Base-by-base conservation (phyloP, 306 rosid genomes). In the Dryas drummondii region DNA sequence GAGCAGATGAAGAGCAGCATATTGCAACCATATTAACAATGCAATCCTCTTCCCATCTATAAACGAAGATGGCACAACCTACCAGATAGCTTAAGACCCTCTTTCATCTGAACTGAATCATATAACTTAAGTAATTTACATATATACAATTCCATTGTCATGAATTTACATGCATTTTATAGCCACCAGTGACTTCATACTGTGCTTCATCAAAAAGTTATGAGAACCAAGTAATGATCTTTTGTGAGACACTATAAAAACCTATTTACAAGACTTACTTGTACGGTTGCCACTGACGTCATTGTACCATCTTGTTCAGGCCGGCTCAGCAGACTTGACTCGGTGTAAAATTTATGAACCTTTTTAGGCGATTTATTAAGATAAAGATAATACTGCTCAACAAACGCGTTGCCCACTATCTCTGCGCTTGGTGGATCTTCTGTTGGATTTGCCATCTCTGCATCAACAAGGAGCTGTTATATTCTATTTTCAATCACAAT, bases 391-490 rank as follows among this genome's bases (percentile, higher is more conserved):
- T 87, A 91, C 78, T 83, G 91, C 58, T 81, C 72, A 45, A 83
- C 88, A 72, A 89, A 91, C 52, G 86, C 82, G 78, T 88, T 82
- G 51, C 89, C 91, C 75, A 91, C 86, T 53, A 81, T 42, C 79
- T 89, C 80, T 1, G 90, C 75, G n/a, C 45, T 70, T 16, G 78
- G 77, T 17, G 74, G 77, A 64, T 76, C 40, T 65, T 22, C 89
- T 14, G 71, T 79, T 48, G 88, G 73, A 42, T 71, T 80, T 11
- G 86, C 87, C 97, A 91, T 91, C 84, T 77, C 94, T 87, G 70
- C 66, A 73, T 16, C 42, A 26, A 44, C 19, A 59, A 45, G 58
- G 26, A 11, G 1, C 6, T 32, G 42, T 60, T 12, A 60, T 11
- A 60, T 60, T 60, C 16, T 12, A 27, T 32, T 57, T 19, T 37